phyloP scores from a whole-genome alignment of 2,329 filamentous ascomycete genomes.

The Claviceps arundinis region DNA sequence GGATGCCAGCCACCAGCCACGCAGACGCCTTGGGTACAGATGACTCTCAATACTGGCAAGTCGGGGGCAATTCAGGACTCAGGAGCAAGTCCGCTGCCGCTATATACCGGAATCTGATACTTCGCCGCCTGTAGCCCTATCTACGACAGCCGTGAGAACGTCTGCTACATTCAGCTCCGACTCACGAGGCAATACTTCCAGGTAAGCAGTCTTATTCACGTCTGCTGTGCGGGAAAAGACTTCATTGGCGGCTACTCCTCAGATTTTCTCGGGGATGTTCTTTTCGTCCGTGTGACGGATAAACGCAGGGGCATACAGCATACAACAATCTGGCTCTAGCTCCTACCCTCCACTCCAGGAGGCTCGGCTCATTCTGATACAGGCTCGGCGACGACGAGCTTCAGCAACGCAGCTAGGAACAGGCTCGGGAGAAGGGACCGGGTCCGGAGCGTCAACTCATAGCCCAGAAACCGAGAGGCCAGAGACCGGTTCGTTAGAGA shows the following conservation, averaged over 20 bases:
- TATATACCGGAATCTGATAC: neutral
- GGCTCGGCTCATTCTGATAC: no score
- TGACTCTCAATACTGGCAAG: neutral
- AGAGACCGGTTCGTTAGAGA: no score
- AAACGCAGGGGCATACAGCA: neutral
- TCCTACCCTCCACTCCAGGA: no score
- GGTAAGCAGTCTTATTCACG: neutral
- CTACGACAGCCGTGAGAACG: neutral
- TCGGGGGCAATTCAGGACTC: neutral
- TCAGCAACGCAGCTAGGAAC: no score
- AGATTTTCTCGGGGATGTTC: neutral
- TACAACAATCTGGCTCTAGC: no score
- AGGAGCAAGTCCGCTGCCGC: neutral
- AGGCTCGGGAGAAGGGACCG: no score
- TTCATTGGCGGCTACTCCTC: neutral
- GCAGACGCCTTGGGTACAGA: neutral
- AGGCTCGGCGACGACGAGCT: no score
- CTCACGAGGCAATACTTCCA: neutral
- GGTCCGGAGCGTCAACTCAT: no score
- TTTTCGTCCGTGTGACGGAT: neutral
- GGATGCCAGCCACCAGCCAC: neutral
- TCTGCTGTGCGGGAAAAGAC: neutral
- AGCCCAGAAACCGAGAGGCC: no score
- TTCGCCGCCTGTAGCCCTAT: neutral
- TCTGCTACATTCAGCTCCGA: neutral